phyloP scores from a whole-genome alignment of 2,329 filamentous ascomycete genomes.

The Trichocomaceae sp. region DNA sequence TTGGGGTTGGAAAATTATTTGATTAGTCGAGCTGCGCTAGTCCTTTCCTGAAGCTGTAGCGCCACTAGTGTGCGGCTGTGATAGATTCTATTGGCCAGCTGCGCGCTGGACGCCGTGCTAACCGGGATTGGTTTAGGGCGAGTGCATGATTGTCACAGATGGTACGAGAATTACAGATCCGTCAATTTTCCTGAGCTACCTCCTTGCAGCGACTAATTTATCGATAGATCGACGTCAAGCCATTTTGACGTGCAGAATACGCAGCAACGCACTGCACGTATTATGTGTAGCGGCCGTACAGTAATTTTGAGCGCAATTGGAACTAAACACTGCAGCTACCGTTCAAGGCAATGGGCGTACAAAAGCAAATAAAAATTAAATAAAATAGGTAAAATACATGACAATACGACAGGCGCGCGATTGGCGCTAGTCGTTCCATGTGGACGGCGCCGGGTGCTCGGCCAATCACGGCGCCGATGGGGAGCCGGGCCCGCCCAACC shows the following conservation, averaged over 20 bases:
- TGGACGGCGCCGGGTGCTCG: slow-evolving; percentile 6
- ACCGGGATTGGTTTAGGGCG: background rate
- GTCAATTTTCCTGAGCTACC: background rate
- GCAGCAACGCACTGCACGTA: background rate
- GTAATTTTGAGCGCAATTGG: background rate
- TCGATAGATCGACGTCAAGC: background rate
- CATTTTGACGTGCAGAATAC: background rate
- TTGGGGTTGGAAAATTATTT: slow-evolving; percentile 9
- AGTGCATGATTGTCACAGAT: background rate
- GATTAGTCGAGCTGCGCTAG: background rate
- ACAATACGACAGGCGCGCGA: background rate
- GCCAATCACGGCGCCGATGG: slow-evolving; percentile 4
- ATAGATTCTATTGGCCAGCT: background rate
- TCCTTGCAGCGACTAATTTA: background rate
- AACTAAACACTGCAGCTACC: too few relatives aligned
- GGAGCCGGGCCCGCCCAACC: slow-evolving; percentile 28
- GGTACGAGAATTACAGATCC: background rate
- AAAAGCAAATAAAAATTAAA: background rate
- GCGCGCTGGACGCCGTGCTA: background rate
- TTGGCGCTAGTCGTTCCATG: slow-evolving; percentile 2
- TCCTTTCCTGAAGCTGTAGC: background rate
- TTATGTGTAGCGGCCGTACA: background rate
- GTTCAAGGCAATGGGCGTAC: too few relatives aligned
- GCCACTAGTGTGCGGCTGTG: background rate
- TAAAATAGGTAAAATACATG: background rate